Percentiles rank a stretch among this genome's conserved stretches.
phyloP scores from a whole-genome alignment of 805 yeast genomes.

The Sugiyamaella americana region DNA sequence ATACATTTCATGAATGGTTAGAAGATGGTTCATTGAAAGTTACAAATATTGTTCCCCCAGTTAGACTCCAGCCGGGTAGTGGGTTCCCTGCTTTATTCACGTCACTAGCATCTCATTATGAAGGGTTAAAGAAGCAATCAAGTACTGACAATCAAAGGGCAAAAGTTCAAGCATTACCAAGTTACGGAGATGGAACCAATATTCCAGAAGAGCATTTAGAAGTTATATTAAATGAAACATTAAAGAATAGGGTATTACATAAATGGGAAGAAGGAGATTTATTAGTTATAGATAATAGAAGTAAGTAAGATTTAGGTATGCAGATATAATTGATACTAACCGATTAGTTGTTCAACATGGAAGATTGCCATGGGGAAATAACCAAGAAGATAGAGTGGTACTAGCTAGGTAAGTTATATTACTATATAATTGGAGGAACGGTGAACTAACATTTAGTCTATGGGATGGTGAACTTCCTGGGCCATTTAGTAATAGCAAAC shows the following conservation, averaged over 20 bases:
- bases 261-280: slow-evolving; percentile 13
- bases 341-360: slow-evolving; percentile 7
- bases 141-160: not conserved
- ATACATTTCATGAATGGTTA: slow-evolving; percentile 10
- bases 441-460: slow-evolving; percentile 1
- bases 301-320: not conserved
- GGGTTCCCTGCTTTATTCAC: slow-evolving; percentile 10
- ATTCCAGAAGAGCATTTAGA: slow-evolving; percentile 8
- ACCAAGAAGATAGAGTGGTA: slow-evolving; percentile 9
- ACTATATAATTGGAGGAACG: too few species aligned
- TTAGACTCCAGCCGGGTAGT: slow-evolving; percentile 9
- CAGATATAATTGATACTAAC: not conserved
- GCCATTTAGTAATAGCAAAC: not conserved
- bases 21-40: slow-evolving; percentile 10
- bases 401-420: slow-evolving; percentile 5
- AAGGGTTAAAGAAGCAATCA: not conserved
- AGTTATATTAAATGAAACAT: slow-evolving; percentile 2
- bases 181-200: slow-evolving; percentile 12
- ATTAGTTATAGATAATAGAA: slow-evolving; percentile 9
- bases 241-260: slow-evolving; percentile 9
- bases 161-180: slow-evolving; percentile 3
- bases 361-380: slow-evolving; percentile 8
- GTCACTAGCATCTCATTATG: slow-evolving; percentile 7
- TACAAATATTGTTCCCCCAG: slow-evolving; percentile 8
- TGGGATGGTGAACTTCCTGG: slow-evolving; percentile 10